Evolutionary conservation across 2,329 filamentous ascomycete species (phyloP).

Genomic region (Neopestalotiopsis sp.): DNA sequence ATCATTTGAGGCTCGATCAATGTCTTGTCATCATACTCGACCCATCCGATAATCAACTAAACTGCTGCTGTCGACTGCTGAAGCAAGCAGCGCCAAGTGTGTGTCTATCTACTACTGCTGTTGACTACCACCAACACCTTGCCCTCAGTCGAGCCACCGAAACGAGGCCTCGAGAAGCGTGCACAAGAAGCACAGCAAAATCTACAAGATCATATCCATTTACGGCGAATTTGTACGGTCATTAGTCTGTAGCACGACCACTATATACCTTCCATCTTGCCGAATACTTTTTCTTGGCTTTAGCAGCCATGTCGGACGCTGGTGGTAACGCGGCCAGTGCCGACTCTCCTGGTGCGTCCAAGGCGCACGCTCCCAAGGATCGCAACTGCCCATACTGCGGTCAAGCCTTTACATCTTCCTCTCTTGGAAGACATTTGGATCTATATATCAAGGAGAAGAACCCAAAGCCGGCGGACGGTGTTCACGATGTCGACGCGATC

Average conservation of each 20-base stretch:
- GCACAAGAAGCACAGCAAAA: background rate
- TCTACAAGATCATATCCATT: background rate
- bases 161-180: background rate
- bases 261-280: background rate
- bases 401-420: slow-evolving; percentile 91
- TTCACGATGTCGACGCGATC: slow-evolving; percentile 92
- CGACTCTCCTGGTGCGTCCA: slow-evolving; percentile 44
- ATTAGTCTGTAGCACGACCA: background rate
- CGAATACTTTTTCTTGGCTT: background rate
- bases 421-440: slow-evolving; percentile 90
- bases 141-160: background rate
- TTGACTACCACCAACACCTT: background rate
- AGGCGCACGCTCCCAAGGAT: slow-evolving; percentile 72
- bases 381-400: slow-evolving; percentile 87
- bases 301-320: slow-evolving; percentile 23
- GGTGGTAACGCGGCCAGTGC: slow-evolving; percentile 24
- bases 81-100: background rate
- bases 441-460: slow-evolving; percentile 95
- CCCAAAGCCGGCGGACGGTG: slow-evolving; percentile 82
- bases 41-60: background rate
- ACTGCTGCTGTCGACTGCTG: background rate
- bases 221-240: background rate
- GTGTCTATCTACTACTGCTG: no score
- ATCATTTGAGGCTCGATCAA: slow-evolving; percentile 8
- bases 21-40: slow-evolving; percentile 3